Conservation (phyloP, 202 grass and related monocot species). For the Zizania palustris region DNA sequence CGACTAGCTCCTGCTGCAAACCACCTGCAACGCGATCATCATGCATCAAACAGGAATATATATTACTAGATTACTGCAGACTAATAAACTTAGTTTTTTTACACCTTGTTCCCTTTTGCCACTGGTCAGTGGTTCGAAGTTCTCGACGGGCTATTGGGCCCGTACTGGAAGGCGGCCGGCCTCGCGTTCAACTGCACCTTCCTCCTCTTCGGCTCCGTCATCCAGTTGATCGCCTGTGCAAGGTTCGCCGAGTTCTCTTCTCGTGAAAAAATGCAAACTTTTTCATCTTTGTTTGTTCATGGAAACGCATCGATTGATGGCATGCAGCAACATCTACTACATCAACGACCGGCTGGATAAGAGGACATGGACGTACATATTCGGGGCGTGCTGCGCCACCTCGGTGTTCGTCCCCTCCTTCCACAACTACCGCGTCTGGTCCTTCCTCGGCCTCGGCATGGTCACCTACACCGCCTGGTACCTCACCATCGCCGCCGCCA, state of each 20-base stretch:
- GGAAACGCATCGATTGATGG: neutral
- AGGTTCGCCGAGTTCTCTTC: slow-evolving; percentile 43
- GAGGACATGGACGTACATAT: slow-evolving; percentile 98
- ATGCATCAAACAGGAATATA: slow-evolving; percentile 6
- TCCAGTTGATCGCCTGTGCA: slow-evolving; percentile 91
- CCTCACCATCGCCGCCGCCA: slow-evolving; percentile 64
- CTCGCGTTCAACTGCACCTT: slow-evolving; percentile 97
- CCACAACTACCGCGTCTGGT: slow-evolving; percentile 97
- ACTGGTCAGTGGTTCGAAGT: slow-evolving; percentile 89
- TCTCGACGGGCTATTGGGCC: slow-evolving; percentile 82
- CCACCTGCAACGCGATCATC: slow-evolving; percentile 36
- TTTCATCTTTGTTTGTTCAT: neutral
- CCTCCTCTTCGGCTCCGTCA: slow-evolving; percentile 95
- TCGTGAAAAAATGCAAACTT: neutral
- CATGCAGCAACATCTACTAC: slow-evolving; percentile 92
- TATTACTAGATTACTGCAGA: neutral
- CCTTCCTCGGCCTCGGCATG: slow-evolving; percentile 94
- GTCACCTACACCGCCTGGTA: slow-evolving; percentile 98
- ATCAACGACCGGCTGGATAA: slow-evolving; percentile 98
- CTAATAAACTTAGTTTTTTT: neutral
- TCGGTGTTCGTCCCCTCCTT: slow-evolving; percentile 93
- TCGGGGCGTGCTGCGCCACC: slow-evolving; percentile 89
- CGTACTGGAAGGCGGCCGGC: slow-evolving; percentile 80
- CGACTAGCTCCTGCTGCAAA: slow-evolving; percentile 22
- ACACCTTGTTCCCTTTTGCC: neutral